These are phyloP conservation scores for Tetrapisispora pingtungensis DNA, from an alignment of 805 yeast genomes.

Conservation along the genomic window DNA sequence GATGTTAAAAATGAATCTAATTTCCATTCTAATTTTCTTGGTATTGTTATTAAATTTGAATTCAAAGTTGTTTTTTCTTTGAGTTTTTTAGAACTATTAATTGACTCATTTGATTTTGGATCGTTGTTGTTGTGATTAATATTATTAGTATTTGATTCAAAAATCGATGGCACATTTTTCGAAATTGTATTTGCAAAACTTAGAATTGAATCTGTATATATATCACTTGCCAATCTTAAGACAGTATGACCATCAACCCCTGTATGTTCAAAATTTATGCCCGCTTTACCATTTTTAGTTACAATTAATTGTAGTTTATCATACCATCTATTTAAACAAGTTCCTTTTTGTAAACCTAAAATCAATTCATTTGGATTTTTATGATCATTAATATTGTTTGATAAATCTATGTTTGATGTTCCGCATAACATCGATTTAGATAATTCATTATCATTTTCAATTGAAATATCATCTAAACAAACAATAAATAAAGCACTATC, in stretches of 20 bases:
- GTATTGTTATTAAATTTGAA: slow-evolving; percentile 51
- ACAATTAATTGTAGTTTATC: slow-evolving; percentile 83
- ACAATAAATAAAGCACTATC: slow-evolving; percentile 77
- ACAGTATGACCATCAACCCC: slow-evolving; percentile 96
- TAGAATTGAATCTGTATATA: slow-evolving; percentile 82
- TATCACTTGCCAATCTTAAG: slow-evolving; percentile 75
- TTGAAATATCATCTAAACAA: slow-evolving; percentile 68
- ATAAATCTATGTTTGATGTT: slow-evolving; percentile 56
- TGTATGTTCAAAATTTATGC: slow-evolving; percentile 87
- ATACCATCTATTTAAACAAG: slow-evolving; percentile 92
- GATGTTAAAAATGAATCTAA: slow-evolving; percentile 67
- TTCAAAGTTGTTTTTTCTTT: neutral
- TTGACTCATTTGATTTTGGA: neutral
- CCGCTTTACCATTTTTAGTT: slow-evolving; percentile 84
- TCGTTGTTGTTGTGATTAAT: neutral
- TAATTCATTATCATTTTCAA: slow-evolving; percentile 48
- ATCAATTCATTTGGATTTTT: neutral
- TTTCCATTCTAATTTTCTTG: slow-evolving; percentile 84
- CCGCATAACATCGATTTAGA: slow-evolving; percentile 87
- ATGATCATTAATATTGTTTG: neutral
- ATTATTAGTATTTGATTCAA: slow-evolving; percentile 9
- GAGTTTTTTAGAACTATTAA: neutral
- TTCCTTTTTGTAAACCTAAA: slow-evolving; percentile 77
- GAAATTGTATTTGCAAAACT: slow-evolving; percentile 80
- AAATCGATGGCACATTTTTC: slow-evolving; percentile 36